phyloP scores from a whole-genome alignment of 148 eudicot genomes.

The Rhododendron simsii region DNA sequence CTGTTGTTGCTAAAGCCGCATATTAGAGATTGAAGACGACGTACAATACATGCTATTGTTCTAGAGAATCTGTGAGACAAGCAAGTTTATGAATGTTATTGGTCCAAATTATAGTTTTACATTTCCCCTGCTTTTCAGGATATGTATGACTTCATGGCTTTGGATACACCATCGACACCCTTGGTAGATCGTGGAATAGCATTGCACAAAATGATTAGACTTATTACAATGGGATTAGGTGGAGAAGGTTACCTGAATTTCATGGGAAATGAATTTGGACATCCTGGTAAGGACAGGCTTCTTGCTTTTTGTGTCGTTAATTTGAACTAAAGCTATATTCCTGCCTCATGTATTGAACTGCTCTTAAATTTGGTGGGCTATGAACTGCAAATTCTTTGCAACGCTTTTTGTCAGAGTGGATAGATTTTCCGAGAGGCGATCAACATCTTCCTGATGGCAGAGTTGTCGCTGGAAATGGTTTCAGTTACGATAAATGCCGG shows the following conservation, averaged over 20 bases:
- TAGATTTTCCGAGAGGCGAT: slow-evolving; percentile 89
- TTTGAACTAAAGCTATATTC: neutral
- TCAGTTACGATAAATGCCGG: slow-evolving; percentile 88
- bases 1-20: neutral
- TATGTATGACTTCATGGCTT: slow-evolving; percentile 99
- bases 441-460: slow-evolving; percentile 74
- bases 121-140: slow-evolving; percentile 51
- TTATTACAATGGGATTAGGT: slow-evolving; percentile 92
- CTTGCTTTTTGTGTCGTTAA: neutral
- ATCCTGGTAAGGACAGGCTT: slow-evolving; percentile 64
- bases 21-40: neutral
- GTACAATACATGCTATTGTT: neutral
- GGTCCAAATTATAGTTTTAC: neutral
- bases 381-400: neutral
- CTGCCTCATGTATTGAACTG: neutral
- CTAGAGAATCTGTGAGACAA: neutral
- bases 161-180: slow-evolving; percentile 97
- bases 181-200: slow-evolving; percentile 96
- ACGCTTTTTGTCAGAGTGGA: slow-evolving; percentile 65
- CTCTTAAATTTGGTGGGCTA: slow-evolving; percentile 1
- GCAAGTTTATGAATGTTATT: neutral
- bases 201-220: slow-evolving; percentile 96
- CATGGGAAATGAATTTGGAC: slow-evolving; percentile 99
- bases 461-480: slow-evolving; percentile 70
- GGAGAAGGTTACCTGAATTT: slow-evolving; percentile 98